Percentiles rank a stretch among this genome's conserved stretches.
Evolutionary conservation across 768 basidiomycete species (phyloP).

Genomic region (Russula vinacea): DNA sequence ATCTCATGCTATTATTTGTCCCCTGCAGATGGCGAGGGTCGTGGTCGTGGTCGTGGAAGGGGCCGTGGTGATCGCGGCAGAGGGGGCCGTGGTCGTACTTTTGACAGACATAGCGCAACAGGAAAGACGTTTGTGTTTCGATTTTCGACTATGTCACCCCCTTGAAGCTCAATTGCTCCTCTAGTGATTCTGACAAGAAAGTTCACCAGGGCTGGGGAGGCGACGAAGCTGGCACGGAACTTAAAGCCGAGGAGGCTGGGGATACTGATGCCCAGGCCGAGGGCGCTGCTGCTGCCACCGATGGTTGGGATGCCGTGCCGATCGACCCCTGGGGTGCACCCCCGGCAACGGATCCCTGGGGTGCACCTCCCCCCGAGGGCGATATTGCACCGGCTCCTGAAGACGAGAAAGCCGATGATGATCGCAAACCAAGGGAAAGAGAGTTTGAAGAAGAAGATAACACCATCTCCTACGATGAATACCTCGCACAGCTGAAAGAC

Average conservation of each 20-base stretch:
- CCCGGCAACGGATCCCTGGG: slow-evolving; percentile 36
- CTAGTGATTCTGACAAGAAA: slow-evolving; percentile 92
- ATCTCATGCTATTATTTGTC: slow-evolving; percentile 1
- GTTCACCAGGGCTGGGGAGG: slow-evolving; percentile 94
- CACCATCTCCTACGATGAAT: slow-evolving; percentile 91
- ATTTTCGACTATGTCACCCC: slow-evolving; percentile 3
- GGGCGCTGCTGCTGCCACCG: slow-evolving; percentile 31
- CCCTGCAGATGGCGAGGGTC: slow-evolving; percentile 45
- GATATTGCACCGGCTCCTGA: slow-evolving; percentile 37
- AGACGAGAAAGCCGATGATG: slow-evolving; percentile 37
- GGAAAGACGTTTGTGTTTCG: slow-evolving; percentile 65
- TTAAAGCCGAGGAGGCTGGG: slow-evolving; percentile 76
- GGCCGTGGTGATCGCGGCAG: slow-evolving; percentile 53
- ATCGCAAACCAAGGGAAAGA: slow-evolving; percentile 46
- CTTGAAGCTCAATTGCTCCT: slow-evolving; percentile 16
- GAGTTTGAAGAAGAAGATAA: slow-evolving; percentile 88
- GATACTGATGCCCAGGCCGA: slow-evolving; percentile 65
- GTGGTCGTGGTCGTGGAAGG: slow-evolving; percentile 46
- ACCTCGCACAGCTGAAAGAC: slow-evolving; percentile 77
- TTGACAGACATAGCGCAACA: slow-evolving; percentile 84
- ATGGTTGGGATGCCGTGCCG: slow-evolving; percentile 41
- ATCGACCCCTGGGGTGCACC: slow-evolving; percentile 40
- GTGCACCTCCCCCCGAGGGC: slow-evolving; percentile 34
- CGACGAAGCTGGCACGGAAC: slow-evolving; percentile 80
- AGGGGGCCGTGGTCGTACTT: slow-evolving; percentile 62